Percentiles rank a stretch among this genome's conserved stretches.
phyloP scores from a whole-genome alignment of 164 flowering plant species.

The Pachysandra terminalis region DNA sequence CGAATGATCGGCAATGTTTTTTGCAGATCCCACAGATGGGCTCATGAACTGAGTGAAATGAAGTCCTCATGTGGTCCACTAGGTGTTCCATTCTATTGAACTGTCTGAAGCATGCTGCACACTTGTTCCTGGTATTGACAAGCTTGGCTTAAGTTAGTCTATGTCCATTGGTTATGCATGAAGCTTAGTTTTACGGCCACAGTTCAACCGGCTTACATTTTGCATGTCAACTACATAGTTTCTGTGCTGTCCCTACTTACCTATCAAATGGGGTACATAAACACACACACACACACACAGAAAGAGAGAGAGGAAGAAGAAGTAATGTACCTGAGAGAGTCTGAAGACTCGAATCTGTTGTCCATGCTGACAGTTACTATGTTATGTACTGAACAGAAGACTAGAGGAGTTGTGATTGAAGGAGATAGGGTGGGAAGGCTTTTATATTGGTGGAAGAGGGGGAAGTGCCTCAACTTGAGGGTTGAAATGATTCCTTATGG shows the following conservation, averaged over 20 bases:
- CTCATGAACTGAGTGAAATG: slow-evolving; percentile 87
- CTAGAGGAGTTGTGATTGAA: neutral
- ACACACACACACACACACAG: neutral
- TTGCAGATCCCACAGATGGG: slow-evolving; percentile 82
- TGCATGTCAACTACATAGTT: neutral
- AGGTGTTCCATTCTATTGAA: slow-evolving; percentile 83
- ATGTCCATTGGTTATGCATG: too few relatives aligned
- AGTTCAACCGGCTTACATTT: too few relatives aligned
- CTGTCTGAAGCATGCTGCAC: slow-evolving; percentile 89
- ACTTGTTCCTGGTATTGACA: slow-evolving; percentile 55
- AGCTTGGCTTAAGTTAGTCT: neutral
- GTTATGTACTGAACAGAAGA: neutral
- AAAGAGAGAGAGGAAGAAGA: neutral
- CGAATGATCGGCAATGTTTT: slow-evolving; percentile 83
- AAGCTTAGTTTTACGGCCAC: too few relatives aligned
- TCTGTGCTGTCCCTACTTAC: too few relatives aligned
- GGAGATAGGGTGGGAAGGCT: neutral
- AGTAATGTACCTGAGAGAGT: slow-evolving; percentile 24
- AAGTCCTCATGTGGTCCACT: slow-evolving; percentile 85
- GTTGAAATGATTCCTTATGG: neutral
- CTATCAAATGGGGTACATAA: neutral
- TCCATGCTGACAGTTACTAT: slow-evolving; percentile 14
- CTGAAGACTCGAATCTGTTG: slow-evolving; percentile 27
- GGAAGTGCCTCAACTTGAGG: neutral
- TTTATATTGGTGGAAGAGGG: neutral